Base-by-base conservation (phyloP, 2,329 filamentous ascomycete species). In the Xylaria sp. region DNA sequence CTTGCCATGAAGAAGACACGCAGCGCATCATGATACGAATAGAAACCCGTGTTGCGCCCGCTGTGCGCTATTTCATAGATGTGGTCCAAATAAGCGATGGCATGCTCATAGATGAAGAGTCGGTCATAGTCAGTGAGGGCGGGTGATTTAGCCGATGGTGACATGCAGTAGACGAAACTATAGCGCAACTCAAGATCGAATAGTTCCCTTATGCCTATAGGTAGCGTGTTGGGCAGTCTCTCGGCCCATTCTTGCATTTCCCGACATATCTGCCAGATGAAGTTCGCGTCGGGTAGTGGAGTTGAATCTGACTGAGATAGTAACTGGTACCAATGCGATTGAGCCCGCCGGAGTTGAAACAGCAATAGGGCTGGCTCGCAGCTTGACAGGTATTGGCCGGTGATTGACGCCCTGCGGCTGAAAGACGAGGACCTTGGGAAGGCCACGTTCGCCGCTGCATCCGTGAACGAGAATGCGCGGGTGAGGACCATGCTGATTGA, bases 111-210 rank as follows among this genome's bases (percentile, higher is more conserved):
- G 50, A 97, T 92, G 28, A 97, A 84, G 37, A 90, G 85, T 70
- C 94, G 92, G 46, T 91, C 92, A 77, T 95, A 94, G 55, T 93
- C 88, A 3, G 89, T 91, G 59, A 94, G 89, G 25, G 88, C 84
- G 0, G 93, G 92, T 3, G 92, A 89, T 55, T 91, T 87, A 1
- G 90, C 89, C 44, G 92, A 94, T 0, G 94, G 93, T 0, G 94
- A 94, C 8, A 98, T 87, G 66, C 95, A 92, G 79, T 98, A 94
- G 28, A 97, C 91, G 75, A 94, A 96, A 77, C 93, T 97, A 82
- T 97, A 98, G 56, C 95, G 88, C 51, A 97, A 82, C 78, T 99
- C 96, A 18, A 97, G 88, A 71, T 96, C 92, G 76, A 98, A 97
- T 72, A 94, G 89, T 57, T 92, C 88, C 48, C 90, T 88, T 71